Evolutionary conservation across 345 rosid species (phyloP).

Genomic region (Erysimum cheiranthoides): DNA sequence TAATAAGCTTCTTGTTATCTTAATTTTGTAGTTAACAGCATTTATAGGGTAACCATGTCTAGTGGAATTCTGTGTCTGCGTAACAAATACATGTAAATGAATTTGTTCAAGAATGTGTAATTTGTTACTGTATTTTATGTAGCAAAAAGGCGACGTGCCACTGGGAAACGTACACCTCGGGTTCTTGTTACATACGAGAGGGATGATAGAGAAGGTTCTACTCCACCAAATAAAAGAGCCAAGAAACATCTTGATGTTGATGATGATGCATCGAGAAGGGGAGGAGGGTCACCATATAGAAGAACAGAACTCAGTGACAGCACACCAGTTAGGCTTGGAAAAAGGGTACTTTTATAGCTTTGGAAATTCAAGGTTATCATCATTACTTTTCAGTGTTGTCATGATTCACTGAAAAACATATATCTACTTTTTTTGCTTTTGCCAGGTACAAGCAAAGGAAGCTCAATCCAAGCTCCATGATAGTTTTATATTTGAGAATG

Average conservation of each 20-base stretch:
- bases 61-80: conserved; percentile 23
- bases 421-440: conserved; percentile 29
- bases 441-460: conserved; percentile 56
- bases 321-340: conserved; percentile 57
- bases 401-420: conserved; percentile 2
- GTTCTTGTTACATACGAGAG: conserved; percentile 55
- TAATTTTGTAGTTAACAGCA: conserved; percentile 23
- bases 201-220: conserved; percentile 53
- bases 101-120: conserved; percentile 31
- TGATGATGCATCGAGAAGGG: conserved; percentile 38
- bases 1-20: conserved; percentile 22
- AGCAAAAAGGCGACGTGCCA: conserved; percentile 76
- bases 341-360: conserved; percentile 57
- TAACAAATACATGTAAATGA: conserved; percentile 25
- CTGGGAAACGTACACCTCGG: conserved; percentile 93
- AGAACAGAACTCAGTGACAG: conserved; percentile 22
- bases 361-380: background rate
- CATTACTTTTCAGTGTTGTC: conserved; percentile 16
- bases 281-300: conserved; percentile 24
- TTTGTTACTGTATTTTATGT: conserved; percentile 34
- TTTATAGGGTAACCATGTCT: conserved; percentile 13
- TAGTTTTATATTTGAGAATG: conserved; percentile 51
- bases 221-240: conserved; percentile 51
- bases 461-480: conserved; percentile 48
- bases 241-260: conserved; percentile 60